Evolutionary conservation across 768 basidiomycete species (phyloP), one percentile per base, ranked within the genome.

Genomic region (Termitomyces sp.): DNA sequence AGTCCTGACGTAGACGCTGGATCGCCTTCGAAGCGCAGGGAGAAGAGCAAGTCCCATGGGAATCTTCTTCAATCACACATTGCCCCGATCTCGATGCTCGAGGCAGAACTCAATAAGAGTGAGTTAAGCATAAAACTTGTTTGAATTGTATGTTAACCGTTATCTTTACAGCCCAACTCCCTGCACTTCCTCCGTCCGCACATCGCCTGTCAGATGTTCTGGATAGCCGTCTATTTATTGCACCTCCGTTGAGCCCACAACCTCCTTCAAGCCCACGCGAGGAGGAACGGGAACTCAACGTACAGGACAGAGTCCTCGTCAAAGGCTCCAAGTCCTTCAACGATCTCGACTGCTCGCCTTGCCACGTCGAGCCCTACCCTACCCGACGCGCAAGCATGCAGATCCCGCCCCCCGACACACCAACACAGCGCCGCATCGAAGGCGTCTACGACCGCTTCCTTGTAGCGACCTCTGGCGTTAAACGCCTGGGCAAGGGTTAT

Each of bases 361-460:
- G 76, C 63, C 79, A 82, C 47, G 85, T 90, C 36, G 82, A 88
- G 62, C 82, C 87, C 2, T 89, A 88, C 64, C 84, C 86, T 12
- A 67, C 78, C 12, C 57, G 57, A 14, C 46, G 3, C 73, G 83
- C 57, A 72, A 76, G 56, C 74, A 34, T 67, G 70, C 12, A 71
- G 73, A 9, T 64, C 65, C 4, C 62, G 67, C 20, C 65, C 79
- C 76, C 74, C 5, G 83, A 86, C 57, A 79, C 86, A 0, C 86
- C 87, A 0, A 79, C 79, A 56, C 82, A 75, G 57, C 84, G 80
- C 42, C 82, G 80, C 46, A 66, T 89, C 27, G 90, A 92, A 73
- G 83, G 83, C 55, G 87, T 88, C 18, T 93, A 93, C 60, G 91
- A 93, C 63, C 83, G 87, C 42, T 87, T 92, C 75, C 76, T 93